Evolutionary conservation across 345 rosid species (phyloP), one percentile per base, ranked within the genome.

Genomic region (thale cress (Arabidopsis thaliana)): DNA sequence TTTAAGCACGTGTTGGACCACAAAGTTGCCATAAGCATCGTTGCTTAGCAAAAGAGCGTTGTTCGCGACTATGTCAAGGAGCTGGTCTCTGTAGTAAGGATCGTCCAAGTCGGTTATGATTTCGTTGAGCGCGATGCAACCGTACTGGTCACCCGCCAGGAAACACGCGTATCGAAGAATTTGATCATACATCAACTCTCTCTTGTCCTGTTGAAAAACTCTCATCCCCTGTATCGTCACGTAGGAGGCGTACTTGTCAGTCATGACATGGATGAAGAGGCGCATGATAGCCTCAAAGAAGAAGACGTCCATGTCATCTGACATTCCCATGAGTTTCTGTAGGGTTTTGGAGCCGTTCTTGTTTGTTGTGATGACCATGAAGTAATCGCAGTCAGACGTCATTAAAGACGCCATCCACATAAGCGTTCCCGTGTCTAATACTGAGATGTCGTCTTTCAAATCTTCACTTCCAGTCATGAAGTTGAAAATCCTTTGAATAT

Each of bases 1-100:
- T 23, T 2, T 3, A 42, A 76, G 79, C 48, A 58, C 49, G 50
- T 59, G 40, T 33, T 76, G 79, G 10, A 76, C 38, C 23, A 52
- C 79, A 9, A 41, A 74, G 52, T 68, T 76, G 14, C 79, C 79
- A 0, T 3, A 51, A 51, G 20, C 12, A 24, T 61, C 57, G n/a
- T 60, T 7, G 57, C 74, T 60, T 23, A 76, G 79, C 1, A 0
- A 33, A 16, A 60, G 64, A 68, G 64, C 69, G n/a, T 68, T 50
- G 65, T 5, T 0, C 6, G 51, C 16, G 10, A 74, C 12, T 16
- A 57, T 7, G 51, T 28, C 61, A 0, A 16, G 9, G 2, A 75
- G 42, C 38, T 16, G 1, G 23, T 33, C 8, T 38, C 53, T 67
- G 53, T 40, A 67, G 78, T 2, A 5, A 20, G 53, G 36, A 49